Conservation (phyloP, 2,329 filamentous ascomycete genomes). For the Lecanoromycetidae sp. region DNA sequence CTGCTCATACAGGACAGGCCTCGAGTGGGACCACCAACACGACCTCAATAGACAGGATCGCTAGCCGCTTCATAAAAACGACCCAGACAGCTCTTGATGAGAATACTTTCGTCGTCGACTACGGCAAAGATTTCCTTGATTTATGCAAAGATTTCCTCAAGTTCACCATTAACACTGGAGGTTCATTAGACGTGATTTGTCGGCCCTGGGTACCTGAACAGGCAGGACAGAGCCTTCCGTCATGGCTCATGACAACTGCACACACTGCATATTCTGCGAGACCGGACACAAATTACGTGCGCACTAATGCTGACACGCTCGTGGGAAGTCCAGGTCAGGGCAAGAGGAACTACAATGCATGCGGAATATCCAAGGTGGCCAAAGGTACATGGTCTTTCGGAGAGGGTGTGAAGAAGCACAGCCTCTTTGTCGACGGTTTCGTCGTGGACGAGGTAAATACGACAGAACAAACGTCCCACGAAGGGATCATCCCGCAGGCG, state of each 20-base stretch:
- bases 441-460: slow-evolving; percentile 11
- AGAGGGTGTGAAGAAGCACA: background rate
- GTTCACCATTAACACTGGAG: background rate
- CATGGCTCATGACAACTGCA: background rate
- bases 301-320: slow-evolving; percentile 9
- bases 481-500: slow-evolving; percentile 12
- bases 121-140: slow-evolving; percentile 4
- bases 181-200: slow-evolving; percentile 28
- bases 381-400: background rate
- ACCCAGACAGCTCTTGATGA: background rate
- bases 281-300: background rate
- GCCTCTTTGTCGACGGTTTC: slow-evolving; percentile 13
- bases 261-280: background rate
- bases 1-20: too few relatives aligned
- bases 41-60: background rate
- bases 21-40: too few relatives aligned
- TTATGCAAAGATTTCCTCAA: slow-evolving; percentile 11
- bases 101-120: background rate
- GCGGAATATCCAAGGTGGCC: background rate
- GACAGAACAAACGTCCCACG: background rate
- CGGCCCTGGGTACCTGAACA: slow-evolving; percentile 27
- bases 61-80: background rate
- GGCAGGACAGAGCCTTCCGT: background rate
- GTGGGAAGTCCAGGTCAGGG: slow-evolving; percentile 4
- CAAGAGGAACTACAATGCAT: slow-evolving; percentile 12